phyloP scores from a whole-genome alignment of 2,329 filamentous ascomycete species.

The Venturia asperata region DNA sequence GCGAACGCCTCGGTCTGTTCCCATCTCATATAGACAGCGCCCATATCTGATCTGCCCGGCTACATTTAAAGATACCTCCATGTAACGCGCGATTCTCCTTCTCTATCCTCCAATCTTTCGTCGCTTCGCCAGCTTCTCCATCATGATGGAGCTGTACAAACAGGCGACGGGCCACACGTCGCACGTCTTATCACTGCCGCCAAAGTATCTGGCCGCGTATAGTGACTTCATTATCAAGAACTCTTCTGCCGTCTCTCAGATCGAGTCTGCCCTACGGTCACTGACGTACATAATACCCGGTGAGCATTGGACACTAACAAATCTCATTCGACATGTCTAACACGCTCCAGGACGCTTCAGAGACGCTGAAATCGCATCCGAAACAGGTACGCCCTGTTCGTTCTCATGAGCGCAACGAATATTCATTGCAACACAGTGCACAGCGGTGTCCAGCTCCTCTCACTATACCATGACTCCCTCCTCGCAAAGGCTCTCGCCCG shows the following conservation, averaged over 20 bases:
- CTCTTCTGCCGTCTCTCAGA: constrained; percentile 84
- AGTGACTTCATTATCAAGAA: constrained; percentile 93
- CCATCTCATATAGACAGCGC: neutral
- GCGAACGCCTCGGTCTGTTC: neutral
- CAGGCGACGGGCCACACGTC: constrained; percentile 22
- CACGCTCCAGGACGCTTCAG: constrained; percentile 61
- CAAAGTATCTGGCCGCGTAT: constrained; percentile 64
- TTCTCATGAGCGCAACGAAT: constrained; percentile 23
- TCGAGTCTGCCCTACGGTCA: constrained; percentile 86
- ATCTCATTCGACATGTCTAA: neutral
- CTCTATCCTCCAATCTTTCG: neutral
- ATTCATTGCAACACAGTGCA: constrained; percentile 48
- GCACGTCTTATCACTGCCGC: constrained; percentile 51
- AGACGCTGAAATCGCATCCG: constrained; percentile 90
- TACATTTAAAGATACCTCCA: neutral
- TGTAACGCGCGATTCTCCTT: neutral
- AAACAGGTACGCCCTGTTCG: constrained; percentile 54
- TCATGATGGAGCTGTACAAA: constrained; percentile 17
- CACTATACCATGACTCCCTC: constrained; percentile 85
- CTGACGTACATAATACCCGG: constrained; percentile 94
- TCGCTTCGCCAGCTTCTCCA: neutral
- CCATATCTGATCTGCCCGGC: neutral
- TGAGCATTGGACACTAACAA: constrained; percentile 30
- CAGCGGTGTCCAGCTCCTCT: constrained; percentile 80
- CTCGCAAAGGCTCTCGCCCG: constrained; percentile 59